Base-by-base conservation (phyloP, 495 filamentous ascomycete genomes). In the Pyronema domesticum region DNA sequence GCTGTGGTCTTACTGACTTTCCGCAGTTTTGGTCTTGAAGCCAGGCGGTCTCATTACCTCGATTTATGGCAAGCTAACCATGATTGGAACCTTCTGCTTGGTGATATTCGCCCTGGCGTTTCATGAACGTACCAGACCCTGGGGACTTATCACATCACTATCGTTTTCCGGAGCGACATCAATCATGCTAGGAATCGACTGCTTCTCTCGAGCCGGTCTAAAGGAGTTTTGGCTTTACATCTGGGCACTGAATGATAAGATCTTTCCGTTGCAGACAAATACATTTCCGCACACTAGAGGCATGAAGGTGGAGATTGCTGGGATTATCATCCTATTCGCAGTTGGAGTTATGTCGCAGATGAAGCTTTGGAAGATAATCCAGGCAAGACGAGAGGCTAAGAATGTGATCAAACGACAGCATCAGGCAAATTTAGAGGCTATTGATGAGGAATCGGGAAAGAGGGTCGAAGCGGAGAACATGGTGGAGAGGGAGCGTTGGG, bases 191-290 rank as follows among this genome's bases (percentile, higher is more conserved):
- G 89, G 89, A 6, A 84, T 96, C 51, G 89, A 96, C 65, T 94
- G 89, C 66, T 93, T 87, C 61, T 89, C 81, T 60, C 73, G 80
- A 48, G 89, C 88, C 10, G 89, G 89, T 0, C 68, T 94, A 60
- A 94, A 91, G 64, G 89, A 95, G 64, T 95, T 95, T 56, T 96
- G 89, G 89, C 74, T 87, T 8, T 96, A 94, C 65, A 77, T 94
- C 35, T 96, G 89, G 89, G 73, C 80, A 82, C 68, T 69, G 77
- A 95, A 95, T 65, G 71, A 77, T 37, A 72, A 84, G 19, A 69
- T 86, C 4, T 95, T 95, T 61, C 89, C 89, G 0, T 68, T 85
- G 15, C 73, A 74, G 18, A 80, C 83, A 0, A 71, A 73, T 35
- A 87, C 82, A 0, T 96, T 94, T 64, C 89, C 89, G 0, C 73